These are phyloP conservation scores for Mortierella sp. DNA, from an alignment of 371 early-diverging fungal genomes.

Conservation along the genomic window DNA sequence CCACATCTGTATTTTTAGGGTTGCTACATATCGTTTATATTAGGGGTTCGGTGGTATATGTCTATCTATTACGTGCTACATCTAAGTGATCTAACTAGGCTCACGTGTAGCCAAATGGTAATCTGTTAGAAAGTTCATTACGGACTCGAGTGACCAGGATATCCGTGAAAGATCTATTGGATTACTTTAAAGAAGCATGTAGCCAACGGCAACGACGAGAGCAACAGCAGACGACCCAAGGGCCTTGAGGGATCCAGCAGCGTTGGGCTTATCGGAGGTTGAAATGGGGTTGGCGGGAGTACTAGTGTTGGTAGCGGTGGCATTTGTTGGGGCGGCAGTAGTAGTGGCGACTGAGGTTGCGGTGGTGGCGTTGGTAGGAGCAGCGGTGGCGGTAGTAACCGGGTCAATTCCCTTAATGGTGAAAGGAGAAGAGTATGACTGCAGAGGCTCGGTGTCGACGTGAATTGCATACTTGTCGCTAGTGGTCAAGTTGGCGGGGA, in stretches of 20 bases:
- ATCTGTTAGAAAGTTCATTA: too few relatives aligned
- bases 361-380: slow-evolving; percentile 4
- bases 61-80: neutral
- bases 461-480: slow-evolving; percentile 32
- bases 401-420: slow-evolving; percentile 42
- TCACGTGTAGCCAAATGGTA: too few relatives aligned
- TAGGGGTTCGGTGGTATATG: neutral
- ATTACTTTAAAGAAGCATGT: slow-evolving; percentile 28
- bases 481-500: slow-evolving; percentile 46
- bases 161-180: neutral
- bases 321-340: slow-evolving; percentile 2
- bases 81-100: neutral
- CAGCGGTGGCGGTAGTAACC: slow-evolving; percentile 7
- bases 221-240: slow-evolving; percentile 33
- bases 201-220: slow-evolving; percentile 35
- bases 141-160: too few relatives aligned
- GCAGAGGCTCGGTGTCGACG: slow-evolving; percentile 35
- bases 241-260: slow-evolving; percentile 43
- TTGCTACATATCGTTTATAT: neutral
- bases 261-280: slow-evolving; percentile 4
- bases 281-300: neutral
- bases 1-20: neutral
- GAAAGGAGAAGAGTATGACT: slow-evolving; percentile 38
- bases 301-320: neutral
- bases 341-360: slow-evolving; percentile 6